Percentiles rank a stretch among this genome's conserved stretches.
Conservation (phyloP, 73 alveolate species). For the Paraurostyla sp. region DNA sequence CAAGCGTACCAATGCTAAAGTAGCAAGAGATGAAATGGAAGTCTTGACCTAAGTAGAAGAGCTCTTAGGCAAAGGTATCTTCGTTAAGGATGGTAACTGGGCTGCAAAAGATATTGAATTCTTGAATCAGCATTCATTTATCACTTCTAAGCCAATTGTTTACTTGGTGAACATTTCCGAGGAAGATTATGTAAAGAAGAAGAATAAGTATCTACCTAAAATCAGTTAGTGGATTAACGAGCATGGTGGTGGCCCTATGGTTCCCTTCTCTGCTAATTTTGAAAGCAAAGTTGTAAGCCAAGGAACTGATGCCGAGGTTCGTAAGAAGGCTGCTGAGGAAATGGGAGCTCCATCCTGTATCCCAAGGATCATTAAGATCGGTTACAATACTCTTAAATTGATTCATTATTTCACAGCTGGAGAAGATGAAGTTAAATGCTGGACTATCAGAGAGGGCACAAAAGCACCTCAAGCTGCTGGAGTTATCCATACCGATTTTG, state of each 20-base stretch:
- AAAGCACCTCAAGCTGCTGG: slow-evolving; percentile 99
- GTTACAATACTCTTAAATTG: slow-evolving; percentile 94
- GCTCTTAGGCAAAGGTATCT: slow-evolving; percentile 82
- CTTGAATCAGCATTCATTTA: slow-evolving; percentile 90
- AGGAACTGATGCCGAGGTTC: slow-evolving; percentile 83
- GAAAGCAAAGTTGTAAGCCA: slow-evolving; percentile 81
- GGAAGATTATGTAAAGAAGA: slow-evolving; percentile 90
- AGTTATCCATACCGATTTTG: slow-evolving; percentile 99
- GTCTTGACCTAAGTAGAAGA: slow-evolving; percentile 82
- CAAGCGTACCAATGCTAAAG: slow-evolving; percentile 92
- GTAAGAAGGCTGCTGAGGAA: slow-evolving; percentile 78
- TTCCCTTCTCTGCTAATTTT: slow-evolving; percentile 95
- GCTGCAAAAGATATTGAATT: slow-evolving; percentile 93
- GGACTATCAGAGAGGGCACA: slow-evolving; percentile 97
- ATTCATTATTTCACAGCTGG: slow-evolving; percentile 99
- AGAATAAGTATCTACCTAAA: slow-evolving; percentile 95
- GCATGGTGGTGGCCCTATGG: slow-evolving; percentile 97
- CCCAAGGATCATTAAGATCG: slow-evolving; percentile 93
- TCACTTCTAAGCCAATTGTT: slow-evolving; percentile 98
- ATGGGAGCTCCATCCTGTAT: slow-evolving; percentile 88
- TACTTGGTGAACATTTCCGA: slow-evolving; percentile 94
- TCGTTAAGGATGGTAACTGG: slow-evolving; percentile 97
- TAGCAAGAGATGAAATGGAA: slow-evolving; percentile 89
- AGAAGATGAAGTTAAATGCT: slow-evolving; percentile 99
- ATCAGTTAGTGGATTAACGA: slow-evolving; percentile 93